phyloP scores from a whole-genome alignment of 495 filamentous ascomycete species.

The Trichoderma erinaceum region DNA sequence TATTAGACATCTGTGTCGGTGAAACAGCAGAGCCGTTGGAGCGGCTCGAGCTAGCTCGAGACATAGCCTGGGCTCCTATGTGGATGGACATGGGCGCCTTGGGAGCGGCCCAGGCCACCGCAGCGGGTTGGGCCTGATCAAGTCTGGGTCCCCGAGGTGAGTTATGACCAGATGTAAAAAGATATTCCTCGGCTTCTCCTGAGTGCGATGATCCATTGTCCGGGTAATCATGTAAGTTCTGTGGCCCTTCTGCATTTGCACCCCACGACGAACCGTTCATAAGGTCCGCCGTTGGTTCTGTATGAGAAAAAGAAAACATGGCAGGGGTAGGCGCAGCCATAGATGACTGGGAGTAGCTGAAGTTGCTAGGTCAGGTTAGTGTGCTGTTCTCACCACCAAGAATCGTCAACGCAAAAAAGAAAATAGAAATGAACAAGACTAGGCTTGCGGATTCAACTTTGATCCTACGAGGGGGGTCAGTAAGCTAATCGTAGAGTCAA shows the following conservation, averaged over 20 bases:
- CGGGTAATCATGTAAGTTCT: constrained; percentile 43
- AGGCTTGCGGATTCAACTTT: constrained; percentile 38
- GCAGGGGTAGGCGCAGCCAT: constrained; percentile 42
- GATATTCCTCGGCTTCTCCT: constrained; percentile 44
- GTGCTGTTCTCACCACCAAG: constrained; percentile 37
- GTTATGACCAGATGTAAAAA: constrained; percentile 43
- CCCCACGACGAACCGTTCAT: constrained; percentile 43
- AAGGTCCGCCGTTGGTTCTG: constrained; percentile 44
- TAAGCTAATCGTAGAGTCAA: constrained; percentile 13
- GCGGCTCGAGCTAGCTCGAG: constrained; percentile 40
- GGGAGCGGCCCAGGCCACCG: constrained; percentile 39
- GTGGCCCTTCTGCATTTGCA: constrained; percentile 45
- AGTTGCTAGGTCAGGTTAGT: constrained; percentile 49
- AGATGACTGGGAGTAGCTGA: constrained; percentile 40
- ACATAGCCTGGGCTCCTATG: constrained; percentile 40
- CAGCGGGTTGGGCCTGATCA: constrained; percentile 39
- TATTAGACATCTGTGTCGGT: constrained; percentile 41
- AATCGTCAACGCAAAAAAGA: constrained; percentile 29
- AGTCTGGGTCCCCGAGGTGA: constrained; percentile 38
- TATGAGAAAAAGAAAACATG: constrained; percentile 49
- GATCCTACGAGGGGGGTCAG: constrained; percentile 33
- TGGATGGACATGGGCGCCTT: constrained; percentile 29
- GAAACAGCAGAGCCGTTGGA: constrained; percentile 40
- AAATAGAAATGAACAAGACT: constrained; percentile 25
- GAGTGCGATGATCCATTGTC: constrained; percentile 30